Conservation (phyloP, 2,329 filamentous ascomycete species). For the Elsinoe batatas region DNA sequence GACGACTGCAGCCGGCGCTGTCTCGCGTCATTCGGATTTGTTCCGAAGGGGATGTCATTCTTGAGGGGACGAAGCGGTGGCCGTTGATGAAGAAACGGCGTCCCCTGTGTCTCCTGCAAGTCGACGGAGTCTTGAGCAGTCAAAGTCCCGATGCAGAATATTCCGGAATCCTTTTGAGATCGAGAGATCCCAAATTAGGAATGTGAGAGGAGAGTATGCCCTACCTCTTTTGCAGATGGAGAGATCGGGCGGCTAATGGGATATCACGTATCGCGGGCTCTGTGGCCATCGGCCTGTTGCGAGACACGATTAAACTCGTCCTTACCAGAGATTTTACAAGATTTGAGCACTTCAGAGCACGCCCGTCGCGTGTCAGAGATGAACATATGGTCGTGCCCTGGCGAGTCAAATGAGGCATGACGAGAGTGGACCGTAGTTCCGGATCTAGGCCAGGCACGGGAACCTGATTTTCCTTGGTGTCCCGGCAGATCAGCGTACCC, state of each 20-base stretch:
- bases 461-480: conserved; percentile 3
- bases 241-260: too few species aligned
- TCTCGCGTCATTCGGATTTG: conserved; percentile 1
- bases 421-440: neutral
- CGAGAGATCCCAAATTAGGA: neutral
- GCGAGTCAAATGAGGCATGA: conserved; percentile 8
- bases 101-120: conserved; percentile 13
- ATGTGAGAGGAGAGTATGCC: neutral
- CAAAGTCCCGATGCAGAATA: neutral
- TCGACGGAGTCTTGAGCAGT: neutral
- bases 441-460: neutral
- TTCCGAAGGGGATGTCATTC: neutral
- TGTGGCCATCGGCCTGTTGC: too few species aligned
- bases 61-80: neutral
- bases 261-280: too few species aligned
- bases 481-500: neutral
- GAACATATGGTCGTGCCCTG: neutral
- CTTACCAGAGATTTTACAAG: neutral
- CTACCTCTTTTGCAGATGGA: neutral
- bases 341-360: neutral
- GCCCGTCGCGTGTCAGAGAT: conserved; percentile 9
- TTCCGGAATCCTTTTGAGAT: neutral
- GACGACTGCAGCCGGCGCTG: neutral
- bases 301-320: neutral
- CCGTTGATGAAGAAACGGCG: conserved; percentile 8